Base-by-base conservation (phyloP, 208 protist species). In the Crithidia thermophila region DNA sequence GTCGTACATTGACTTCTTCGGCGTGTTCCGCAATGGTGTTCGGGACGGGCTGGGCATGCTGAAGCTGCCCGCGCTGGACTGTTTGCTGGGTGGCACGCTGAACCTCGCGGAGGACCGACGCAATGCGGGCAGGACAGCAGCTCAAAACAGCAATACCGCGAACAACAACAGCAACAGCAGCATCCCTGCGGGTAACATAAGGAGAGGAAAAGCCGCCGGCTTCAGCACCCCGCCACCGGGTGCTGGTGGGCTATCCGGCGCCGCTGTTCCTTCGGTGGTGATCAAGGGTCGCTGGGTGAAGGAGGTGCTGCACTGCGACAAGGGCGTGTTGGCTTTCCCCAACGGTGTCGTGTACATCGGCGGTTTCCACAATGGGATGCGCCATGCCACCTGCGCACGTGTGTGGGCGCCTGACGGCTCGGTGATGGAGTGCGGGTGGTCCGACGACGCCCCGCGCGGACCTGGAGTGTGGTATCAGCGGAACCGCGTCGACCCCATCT, bases 271-370 rank as follows among this genome's bases (percentile, higher is more conserved):
- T 4, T 68, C 62, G 2, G 43, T 75, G 25, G 70, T 92, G 4
- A 72, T 95, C 36, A 91, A 90, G 49, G 90, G 85, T 9, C 60
- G 52, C 18, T 96, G 87, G 88, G 55, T 79, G 4, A 58, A 74
- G 11, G 82, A 93, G 47, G 70, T 91, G 63, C 72, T 94, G 6
- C 64, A 81, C 49, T 84, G 85, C 47, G 64, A 80, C 16, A 36
- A 63, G 4, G 87, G 77, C 18, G 79, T 90, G 23, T 88, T 87
- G 83, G 76, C 82, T 27, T 94, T 93, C 62, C 88, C 88, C 0
- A 87, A 68, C 39, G 86, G 91, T 18, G 74, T 92, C 16, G 72
- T 94, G 8, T 96, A 94, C 58, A 63, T 90, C n/a, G 91, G 91
- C 6, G 53, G 62, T 10, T 85, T 95, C 52, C 43, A 52, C 43